Conservation (phyloP, 169 alveolate genomes). For the Fabrea salina region DNA sequence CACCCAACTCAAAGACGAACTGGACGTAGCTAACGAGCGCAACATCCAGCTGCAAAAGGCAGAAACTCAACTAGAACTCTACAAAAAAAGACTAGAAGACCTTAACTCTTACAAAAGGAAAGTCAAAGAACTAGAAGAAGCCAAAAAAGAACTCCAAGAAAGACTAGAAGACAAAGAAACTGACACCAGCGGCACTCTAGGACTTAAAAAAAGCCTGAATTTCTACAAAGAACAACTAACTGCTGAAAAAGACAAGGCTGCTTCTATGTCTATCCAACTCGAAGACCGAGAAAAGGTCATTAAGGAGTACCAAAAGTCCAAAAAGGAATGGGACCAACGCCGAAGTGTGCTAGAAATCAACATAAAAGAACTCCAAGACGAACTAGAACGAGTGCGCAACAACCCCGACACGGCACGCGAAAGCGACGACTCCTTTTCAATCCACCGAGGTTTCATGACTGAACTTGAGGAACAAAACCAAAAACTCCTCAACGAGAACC, state of each 20-base stretch:
- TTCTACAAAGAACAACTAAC: slow-evolving; percentile 21
- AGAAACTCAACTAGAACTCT: slow-evolving; percentile 11
- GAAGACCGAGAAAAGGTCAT: slow-evolving; percentile 10
- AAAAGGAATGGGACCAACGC: slow-evolving; percentile 6
- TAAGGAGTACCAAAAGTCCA: slow-evolving; percentile 10
- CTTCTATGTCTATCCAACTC: neutral
- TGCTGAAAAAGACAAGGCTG: slow-evolving; percentile 16
- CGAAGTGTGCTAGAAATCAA: neutral
- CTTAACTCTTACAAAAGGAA: neutral
- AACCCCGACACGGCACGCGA: neutral
- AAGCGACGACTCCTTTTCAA: neutral
- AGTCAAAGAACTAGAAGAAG: slow-evolving; percentile 23
- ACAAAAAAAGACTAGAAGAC: slow-evolving; percentile 28
- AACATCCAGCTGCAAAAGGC: neutral
- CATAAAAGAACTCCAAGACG: neutral
- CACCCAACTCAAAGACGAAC: neutral
- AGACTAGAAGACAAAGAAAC: neutral
- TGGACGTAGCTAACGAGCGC: slow-evolving; percentile 24
- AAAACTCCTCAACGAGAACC: neutral
- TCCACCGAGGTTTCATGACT: neutral
- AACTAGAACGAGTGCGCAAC: neutral
- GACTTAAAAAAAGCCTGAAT: neutral
- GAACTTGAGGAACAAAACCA: slow-evolving; percentile 9
- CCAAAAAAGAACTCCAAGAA: neutral
- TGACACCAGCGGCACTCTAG: neutral